These are phyloP conservation scores for Amesomyces nigricolor DNA, from an alignment of 2,329 filamentous ascomycete species.

Conservation along the genomic window DNA sequence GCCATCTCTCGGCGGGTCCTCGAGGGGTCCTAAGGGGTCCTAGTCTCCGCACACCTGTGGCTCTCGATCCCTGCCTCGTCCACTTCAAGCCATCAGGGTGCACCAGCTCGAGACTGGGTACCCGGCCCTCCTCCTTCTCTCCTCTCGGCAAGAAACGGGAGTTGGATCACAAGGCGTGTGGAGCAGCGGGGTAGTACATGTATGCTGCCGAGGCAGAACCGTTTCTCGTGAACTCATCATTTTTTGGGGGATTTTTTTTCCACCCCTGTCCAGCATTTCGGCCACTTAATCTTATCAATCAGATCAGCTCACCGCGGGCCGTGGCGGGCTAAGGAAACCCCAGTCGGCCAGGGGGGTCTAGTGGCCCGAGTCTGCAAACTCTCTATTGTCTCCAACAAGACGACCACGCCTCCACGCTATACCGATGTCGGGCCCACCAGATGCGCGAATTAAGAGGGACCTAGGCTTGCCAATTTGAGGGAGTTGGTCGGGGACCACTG, in stretches of 20 bases:
- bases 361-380: neutral
- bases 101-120: neutral
- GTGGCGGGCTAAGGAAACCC: neutral
- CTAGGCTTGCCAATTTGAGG: neutral
- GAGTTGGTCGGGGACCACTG: neutral
- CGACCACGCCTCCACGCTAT: neutral
- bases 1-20: neutral
- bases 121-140: neutral
- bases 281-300: slow-evolving; percentile 19
- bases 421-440: slow-evolving; percentile 7
- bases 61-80: neutral
- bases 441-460: slow-evolving; percentile 10
- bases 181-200: neutral
- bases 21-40: too few relatives aligned
- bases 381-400: neutral
- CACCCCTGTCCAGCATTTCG: neutral
- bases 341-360: neutral
- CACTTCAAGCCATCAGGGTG: slow-evolving; percentile 18
- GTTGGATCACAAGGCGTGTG: neutral
- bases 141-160: neutral
- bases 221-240: slow-evolving; percentile 9
- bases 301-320: slow-evolving; percentile 1
- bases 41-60: too few relatives aligned
- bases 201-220: neutral
- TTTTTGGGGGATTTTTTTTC: neutral